These are phyloP conservation scores for Pseudozyma hubeiensis DNA, from an alignment of 1,284 basidiomycete species.

Conservation along the genomic window DNA sequence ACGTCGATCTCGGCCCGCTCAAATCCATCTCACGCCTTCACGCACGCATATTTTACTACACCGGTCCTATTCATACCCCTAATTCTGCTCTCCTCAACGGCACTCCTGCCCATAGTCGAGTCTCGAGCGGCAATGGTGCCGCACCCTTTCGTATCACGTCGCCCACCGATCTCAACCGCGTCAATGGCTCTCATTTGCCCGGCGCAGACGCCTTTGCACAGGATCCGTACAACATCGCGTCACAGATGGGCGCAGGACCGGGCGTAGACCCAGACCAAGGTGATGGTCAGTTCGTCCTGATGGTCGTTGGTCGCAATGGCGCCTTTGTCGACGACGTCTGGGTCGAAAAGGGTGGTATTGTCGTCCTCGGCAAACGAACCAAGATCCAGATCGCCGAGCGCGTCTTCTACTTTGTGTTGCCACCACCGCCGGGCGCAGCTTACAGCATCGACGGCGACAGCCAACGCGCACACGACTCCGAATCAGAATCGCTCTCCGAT, in stretches of 20 bases:
- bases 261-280: conserved; percentile 30
- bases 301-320: conserved; percentile 92
- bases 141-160: conserved; percentile 47
- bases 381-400: conserved; percentile 98
- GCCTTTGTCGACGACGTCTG: conserved; percentile 98
- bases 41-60: conserved; percentile 82
- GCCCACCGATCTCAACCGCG: conserved; percentile 39
- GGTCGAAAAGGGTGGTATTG: conserved; percentile 86
- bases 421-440: conserved; percentile 68
- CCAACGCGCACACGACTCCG: conserved; percentile 37
- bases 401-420: conserved; percentile 95
- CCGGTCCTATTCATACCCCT: conserved; percentile 45
- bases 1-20: conserved; percentile 94
- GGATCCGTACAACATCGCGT: conserved; percentile 28
- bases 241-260: conserved; percentile 15
- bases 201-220: conserved; percentile 22
- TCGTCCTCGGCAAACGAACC: conserved; percentile 75
- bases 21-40: conserved; percentile 97
- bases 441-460: conserved; percentile 32
- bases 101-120: conserved; percentile 31
- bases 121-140: conserved; percentile 24
- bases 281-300: conserved; percentile 85
- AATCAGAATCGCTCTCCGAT: conserved; percentile 50
- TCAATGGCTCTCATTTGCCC: conserved; percentile 32
- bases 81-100: conserved; percentile 33